Conservation (phyloP, 768 basidiomycete genomes). For the Boletus subcaerulescens region DNA sequence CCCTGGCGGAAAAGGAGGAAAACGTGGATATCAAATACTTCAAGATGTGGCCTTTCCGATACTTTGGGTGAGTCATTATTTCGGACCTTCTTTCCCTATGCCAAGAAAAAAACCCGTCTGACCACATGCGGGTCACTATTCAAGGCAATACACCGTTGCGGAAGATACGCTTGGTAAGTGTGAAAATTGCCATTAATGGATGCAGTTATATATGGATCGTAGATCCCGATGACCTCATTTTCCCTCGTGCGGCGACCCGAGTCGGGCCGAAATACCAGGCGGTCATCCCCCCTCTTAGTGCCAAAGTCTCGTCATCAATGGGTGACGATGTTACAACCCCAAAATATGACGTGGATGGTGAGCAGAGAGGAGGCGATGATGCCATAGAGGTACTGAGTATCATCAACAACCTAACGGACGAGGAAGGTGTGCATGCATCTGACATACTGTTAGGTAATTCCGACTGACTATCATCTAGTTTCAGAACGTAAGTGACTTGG, state of each 20-base stretch:
- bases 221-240: constrained; percentile 98
- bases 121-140: constrained; percentile 10
- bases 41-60: constrained; percentile 93
- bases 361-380: constrained; percentile 66
- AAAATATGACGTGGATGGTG: constrained; percentile 25
- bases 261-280: constrained; percentile 86
- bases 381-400: constrained; percentile 72
- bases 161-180: constrained; percentile 83
- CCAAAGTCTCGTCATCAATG: constrained; percentile 38
- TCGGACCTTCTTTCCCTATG: not conserved
- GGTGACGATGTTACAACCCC: not conserved
- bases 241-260: constrained; percentile 90
- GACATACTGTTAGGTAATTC: constrained; percentile 15
- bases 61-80: constrained; percentile 77
- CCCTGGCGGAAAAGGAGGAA: constrained; percentile 73
- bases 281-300: constrained; percentile 41
- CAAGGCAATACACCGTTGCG: constrained; percentile 83
- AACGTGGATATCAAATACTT: constrained; percentile 77
- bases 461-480: constrained; percentile 38
- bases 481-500: constrained; percentile 48
- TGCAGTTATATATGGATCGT: constrained; percentile 29
- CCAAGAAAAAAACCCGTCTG: constrained; percentile 1
- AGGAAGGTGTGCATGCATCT: constrained; percentile 54
- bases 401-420: constrained; percentile 59
- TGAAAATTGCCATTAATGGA: constrained; percentile 13